Conservation (phyloP, 2,329 filamentous ascomycete species). For the Exophiala dermatitidis region DNA sequence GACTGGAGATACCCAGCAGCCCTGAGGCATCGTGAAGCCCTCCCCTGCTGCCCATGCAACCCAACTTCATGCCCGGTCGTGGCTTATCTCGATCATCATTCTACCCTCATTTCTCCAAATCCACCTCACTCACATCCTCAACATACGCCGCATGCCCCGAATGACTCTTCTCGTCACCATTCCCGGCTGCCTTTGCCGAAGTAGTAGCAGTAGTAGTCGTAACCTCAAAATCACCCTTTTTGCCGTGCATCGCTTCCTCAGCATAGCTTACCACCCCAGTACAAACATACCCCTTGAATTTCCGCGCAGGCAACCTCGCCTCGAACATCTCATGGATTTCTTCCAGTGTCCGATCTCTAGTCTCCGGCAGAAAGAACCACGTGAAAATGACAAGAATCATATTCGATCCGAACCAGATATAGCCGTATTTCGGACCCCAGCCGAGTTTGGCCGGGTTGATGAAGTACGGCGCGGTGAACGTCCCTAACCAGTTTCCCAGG, state of each 20-base stretch:
- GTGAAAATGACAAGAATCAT: slow-evolving; percentile 32
- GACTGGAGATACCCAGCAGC: too few species aligned
- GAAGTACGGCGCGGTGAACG: slow-evolving; percentile 39
- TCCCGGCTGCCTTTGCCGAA: too few species aligned
- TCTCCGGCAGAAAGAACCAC: slow-evolving; percentile 42
- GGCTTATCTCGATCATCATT: too few species aligned
- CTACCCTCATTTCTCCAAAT: too few species aligned
- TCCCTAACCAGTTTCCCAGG: slow-evolving; percentile 37
- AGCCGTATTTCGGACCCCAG: slow-evolving; percentile 33
- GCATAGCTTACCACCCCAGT: slow-evolving; percentile 26
- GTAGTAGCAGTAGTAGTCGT: too few species aligned
- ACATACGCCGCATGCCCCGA: too few species aligned
- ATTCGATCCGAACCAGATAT: slow-evolving; percentile 39
- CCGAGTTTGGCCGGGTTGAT: slow-evolving; percentile 38
- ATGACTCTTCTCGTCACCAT: too few species aligned
- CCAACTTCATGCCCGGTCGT: too few species aligned
- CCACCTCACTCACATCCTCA: too few species aligned
- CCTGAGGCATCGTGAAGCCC: too few species aligned
- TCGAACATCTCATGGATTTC: slow-evolving; percentile 31
- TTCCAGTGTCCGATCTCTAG: slow-evolving; percentile 42
- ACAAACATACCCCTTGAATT: slow-evolving; percentile 35
- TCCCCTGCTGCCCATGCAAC: too few species aligned
- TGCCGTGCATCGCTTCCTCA: slow-evolving; percentile 8
- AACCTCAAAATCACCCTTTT: too few species aligned
- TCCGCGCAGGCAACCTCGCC: slow-evolving; percentile 33